Percentiles rank a stretch among this genome's conserved stretches.
Conservation (phyloP, 371 early-diverging fungal species). For the Chytridium lagenaria region DNA sequence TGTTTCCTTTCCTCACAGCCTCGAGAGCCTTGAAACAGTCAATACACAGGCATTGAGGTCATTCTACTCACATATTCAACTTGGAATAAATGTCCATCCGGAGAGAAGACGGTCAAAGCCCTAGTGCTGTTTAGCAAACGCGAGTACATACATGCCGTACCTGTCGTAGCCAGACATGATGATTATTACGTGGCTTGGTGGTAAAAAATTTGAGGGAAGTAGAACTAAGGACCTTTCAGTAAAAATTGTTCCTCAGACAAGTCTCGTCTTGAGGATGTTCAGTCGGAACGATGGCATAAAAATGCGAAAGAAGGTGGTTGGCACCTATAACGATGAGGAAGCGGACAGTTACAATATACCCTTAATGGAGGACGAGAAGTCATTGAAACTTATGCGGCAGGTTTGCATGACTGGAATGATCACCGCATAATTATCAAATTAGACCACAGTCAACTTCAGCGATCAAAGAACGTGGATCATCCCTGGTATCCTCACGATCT, state of each 20-base stretch:
- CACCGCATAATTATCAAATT: too few species aligned
- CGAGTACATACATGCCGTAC: background rate
- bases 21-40: slow-evolving; percentile 89
- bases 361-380: slow-evolving; percentile 22
- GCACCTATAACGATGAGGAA: slow-evolving; percentile 10
- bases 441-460: background rate
- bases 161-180: slow-evolving; percentile 21
- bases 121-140: slow-evolving; percentile 1
- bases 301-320: background rate
- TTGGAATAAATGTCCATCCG: slow-evolving; percentile 99
- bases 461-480: slow-evolving; percentile 11
- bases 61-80: slow-evolving; percentile 95
- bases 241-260: background rate
- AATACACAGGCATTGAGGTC: background rate
- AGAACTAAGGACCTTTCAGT: background rate
- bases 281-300: background rate
- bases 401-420: background rate
- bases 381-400: slow-evolving; percentile 20
- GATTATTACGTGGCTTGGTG: background rate
- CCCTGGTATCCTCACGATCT: slow-evolving; percentile 31
- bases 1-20: slow-evolving; percentile 97
- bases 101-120: slow-evolving; percentile 98
- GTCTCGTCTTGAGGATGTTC: too few species aligned
- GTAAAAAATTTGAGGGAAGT: background rate
- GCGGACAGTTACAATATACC: background rate